Conservation (phyloP, 2,329 filamentous ascomycete genomes). For the Cladobotryum mycophilum region DNA sequence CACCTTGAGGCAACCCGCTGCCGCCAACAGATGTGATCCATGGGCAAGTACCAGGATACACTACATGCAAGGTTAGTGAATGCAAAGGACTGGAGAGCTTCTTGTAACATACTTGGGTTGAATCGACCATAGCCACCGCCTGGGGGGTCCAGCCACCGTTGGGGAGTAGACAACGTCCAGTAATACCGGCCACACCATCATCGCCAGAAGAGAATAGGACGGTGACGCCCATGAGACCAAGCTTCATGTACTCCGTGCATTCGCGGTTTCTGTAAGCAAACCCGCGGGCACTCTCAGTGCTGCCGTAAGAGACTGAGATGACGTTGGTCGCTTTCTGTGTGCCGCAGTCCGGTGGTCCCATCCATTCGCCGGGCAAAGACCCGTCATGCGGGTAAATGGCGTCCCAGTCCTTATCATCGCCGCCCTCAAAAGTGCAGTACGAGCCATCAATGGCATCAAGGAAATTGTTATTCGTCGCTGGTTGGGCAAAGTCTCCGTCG, state of each 20-base stretch:
- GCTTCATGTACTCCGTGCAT: constrained; percentile 51
- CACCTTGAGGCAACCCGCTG: background rate
- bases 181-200: constrained; percentile 11
- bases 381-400: constrained; percentile 20
- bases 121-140: constrained; percentile 15
- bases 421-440: constrained; percentile 30
- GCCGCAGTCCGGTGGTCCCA: constrained; percentile 38
- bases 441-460: constrained; percentile 40
- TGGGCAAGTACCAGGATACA: constrained; percentile 30
- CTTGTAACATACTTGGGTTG: background rate
- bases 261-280: constrained; percentile 42
- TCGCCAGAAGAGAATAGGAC: constrained; percentile 36
- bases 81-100: background rate
- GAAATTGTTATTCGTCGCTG: constrained; percentile 31
- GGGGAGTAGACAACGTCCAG: constrained; percentile 9
- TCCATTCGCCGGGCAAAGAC: constrained; percentile 35
- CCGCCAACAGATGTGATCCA: constrained; percentile 2
- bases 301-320: constrained; percentile 48
- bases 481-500: background rate
- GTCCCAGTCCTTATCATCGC: constrained; percentile 32
- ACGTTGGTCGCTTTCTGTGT: constrained; percentile 41
- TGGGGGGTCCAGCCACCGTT: constrained; percentile 38
- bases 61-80: background rate
- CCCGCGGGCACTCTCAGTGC: constrained; percentile 43
- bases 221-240: constrained; percentile 45